Evolutionary conservation across 2,329 filamentous ascomycete genomes (phyloP), one percentile per base, ranked within the genome.

Genomic region (Didymella arachidicola): DNA sequence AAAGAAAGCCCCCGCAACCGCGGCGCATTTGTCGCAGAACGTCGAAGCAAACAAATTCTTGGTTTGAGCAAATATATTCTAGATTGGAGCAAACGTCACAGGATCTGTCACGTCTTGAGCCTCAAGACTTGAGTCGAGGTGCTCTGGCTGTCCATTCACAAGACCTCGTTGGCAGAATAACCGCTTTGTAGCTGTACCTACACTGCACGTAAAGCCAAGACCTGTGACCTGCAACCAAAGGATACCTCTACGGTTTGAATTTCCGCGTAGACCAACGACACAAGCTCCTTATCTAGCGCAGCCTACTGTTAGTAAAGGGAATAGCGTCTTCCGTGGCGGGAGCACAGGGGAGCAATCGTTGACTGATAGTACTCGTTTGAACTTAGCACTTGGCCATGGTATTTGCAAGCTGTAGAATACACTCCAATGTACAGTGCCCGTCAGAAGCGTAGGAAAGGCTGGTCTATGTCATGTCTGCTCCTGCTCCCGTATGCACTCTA

Each of bases 391-490:
- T 55, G 48, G 57, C 55, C 46, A 54, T 71, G 64, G 60, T 67
- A 68, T 67, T 70, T 60, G 62, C 61, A 67, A 68, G 65, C 62
- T 65, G 65, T 73, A 75, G 65, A 68, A 71, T 76, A 77, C 74
- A 76, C 70, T 66, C 61, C 71, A 71, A 65, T 70, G 61, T 72
- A 74, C 68, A 75, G 63, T 69, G 57, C 64, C 63, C 54, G 53
- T 62, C 59, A 64, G 56, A 61, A 53, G 53, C 63, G 59, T 47
- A 55, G 44, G 52, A 53, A 62, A 63, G 45, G 34, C 45, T 22
- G 46, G 62, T 67, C 64, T 61, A 64, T 66, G 58, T 65, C 61
- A 52, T 61, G 59, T 57, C 45, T 39, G 53, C 49, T 60, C 59
- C 51, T 42, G 43, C 22, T 47, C 54, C 51, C 55, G 43, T 19